Base-by-base conservation (phyloP, 768 basidiomycete genomes). In the Paxillus ammoniavirescens region DNA sequence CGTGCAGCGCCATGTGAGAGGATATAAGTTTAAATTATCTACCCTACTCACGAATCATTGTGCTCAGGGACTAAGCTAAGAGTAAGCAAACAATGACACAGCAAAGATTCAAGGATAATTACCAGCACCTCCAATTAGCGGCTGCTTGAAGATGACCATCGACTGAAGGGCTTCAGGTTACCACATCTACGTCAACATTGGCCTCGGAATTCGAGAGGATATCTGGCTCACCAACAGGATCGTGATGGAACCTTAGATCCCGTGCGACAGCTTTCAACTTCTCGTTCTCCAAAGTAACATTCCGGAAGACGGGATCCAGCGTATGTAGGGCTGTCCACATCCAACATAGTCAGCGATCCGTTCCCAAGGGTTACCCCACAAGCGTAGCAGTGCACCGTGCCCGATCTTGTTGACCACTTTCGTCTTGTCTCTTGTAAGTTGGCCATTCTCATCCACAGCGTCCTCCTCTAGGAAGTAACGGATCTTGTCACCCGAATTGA, bases 141-240 rank as follows among this genome's bases (percentile, higher is more conserved):
- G 85, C 65, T 98, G 94, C 71, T 98, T 98, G 62, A 87, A 93
- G 55, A 98, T 99, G 31, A 96, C 77, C 94, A 97, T 97, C 2
- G 90, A 92, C 65, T 96, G 93, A 31, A 95, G 74, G 2, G 91
- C 94, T 89, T 59, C 40, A 21, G 23, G 31, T 18, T 21, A 15
- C 18, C 9, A 23, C 18, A 40, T 49, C 18, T 49, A n/a, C 43
- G 18, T 21, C 13, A 36, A 9, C 2, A 5, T 23, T 17, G 26
- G 10, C 12, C 42, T 40, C 33, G 5, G 9, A 3, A 37, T n/a
- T 28, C 23, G 6, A 3, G 9, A 21, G 18, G 35, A 15, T 50
- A 47, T 15, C 21, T 6, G 21, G 65, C 81, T 61, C 60, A 89
- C 91, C 88, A 42, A 86, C 85, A 8, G 96, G 96, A 69, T 95